Base-by-base conservation (phyloP, 2,329 filamentous ascomycete genomes). In the Penicillium thymicola region DNA sequence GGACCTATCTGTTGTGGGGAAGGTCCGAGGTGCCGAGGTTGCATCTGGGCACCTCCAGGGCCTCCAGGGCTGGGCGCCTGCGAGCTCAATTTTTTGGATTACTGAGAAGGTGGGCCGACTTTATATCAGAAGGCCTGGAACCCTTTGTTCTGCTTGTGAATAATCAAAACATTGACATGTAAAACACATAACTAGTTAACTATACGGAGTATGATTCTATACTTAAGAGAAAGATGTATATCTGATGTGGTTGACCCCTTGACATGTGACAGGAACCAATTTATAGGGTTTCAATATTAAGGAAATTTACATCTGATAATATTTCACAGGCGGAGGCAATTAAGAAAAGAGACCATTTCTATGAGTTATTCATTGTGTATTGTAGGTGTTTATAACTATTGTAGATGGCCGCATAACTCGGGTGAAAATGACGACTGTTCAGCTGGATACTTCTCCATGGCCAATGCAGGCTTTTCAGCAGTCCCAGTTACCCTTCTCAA, bases 1-100 rank as follows among this genome's bases (percentile, higher is more conserved):
- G 67, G 67, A 63, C 59, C 53, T 60, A 51, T 59, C 36, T 60
- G 54, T 50, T 66, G 67, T 67, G 67, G 67, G 63, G 67, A 51
- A 62, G 51, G 28, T 18, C 34, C 47, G 45, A 71, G 56, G 66
- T 71, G 67, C 70, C 70, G 70, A 72, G 70, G 70, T 70, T 62
- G 21, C 41, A 43, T n/a, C 41, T 43, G 23, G 21, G 40, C 40
- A 10, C 9, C 32, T 34, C 32, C n/a, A 37, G 25, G 23, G 23
- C 21, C 21, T 21, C 21, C 21, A 21, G 9, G 36, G 36, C n/a
- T 38, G 36, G 28, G 18, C n/a, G 18, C 30, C 14, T 27, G 36
- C n/a, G 36, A n/a, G 28, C 30, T 18, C 51, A 25, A 28, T 21
- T 50, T 53, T 53, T 8, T 43, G n/a, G 52, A 55, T 51, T 55